These are phyloP conservation scores for Hanseniaspora vineae DNA, from an alignment of 805 yeast species.

Conservation along the genomic window DNA sequence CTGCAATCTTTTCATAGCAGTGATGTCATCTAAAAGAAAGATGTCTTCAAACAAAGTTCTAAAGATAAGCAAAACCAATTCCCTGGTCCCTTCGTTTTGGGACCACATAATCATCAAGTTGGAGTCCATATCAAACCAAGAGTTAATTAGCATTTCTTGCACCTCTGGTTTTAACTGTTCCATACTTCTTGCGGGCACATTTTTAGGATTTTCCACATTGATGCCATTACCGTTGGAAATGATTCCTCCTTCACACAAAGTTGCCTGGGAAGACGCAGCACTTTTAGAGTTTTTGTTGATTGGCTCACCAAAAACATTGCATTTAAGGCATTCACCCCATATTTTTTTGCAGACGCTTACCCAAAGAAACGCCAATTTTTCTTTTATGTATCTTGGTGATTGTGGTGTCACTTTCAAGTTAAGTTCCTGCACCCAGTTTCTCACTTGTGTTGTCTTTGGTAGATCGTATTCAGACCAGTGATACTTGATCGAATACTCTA, in stretches of 20 bases:
- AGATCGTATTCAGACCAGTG: slow-evolving; percentile 42
- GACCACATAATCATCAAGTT: slow-evolving; percentile 69
- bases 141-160: slow-evolving; percentile 35
- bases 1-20: slow-evolving; percentile 69
- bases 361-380: slow-evolving; percentile 84
- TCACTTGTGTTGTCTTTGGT: slow-evolving; percentile 40
- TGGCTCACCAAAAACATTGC: slow-evolving; percentile 3
- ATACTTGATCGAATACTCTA: slow-evolving; percentile 52
- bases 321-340: slow-evolving; percentile 68
- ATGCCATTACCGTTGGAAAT: not conserved
- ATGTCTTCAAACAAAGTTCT: slow-evolving; percentile 89
- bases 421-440: slow-evolving; percentile 77
- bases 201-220: slow-evolving; percentile 6
- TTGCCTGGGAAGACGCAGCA: too few relatives aligned
- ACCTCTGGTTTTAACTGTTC: slow-evolving; percentile 1
- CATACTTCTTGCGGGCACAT: slow-evolving; percentile 3
- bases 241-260: too few relatives aligned
- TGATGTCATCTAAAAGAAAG: slow-evolving; percentile 81
- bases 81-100: slow-evolving; percentile 48
- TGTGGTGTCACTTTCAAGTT: slow-evolving; percentile 40
- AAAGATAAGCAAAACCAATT: slow-evolving; percentile 62
- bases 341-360: slow-evolving; percentile 78
- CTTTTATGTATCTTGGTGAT: slow-evolving; percentile 85
- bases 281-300: not conserved
- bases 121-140: slow-evolving; percentile 84